Conservation (phyloP, 257 asterid species). For the Nicotiana otophora region DNA sequence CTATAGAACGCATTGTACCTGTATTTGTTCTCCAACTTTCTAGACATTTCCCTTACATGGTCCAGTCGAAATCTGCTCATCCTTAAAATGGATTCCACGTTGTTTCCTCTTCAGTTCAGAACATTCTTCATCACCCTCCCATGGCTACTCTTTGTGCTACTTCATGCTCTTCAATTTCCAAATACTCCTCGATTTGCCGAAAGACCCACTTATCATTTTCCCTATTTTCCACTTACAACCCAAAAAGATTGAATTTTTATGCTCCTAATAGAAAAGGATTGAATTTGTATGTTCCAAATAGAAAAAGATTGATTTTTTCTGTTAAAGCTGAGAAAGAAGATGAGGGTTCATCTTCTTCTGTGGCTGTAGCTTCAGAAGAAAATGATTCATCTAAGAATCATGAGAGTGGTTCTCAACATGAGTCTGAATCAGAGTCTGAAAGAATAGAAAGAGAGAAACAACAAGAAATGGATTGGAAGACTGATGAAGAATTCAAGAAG, state of each 20-base stretch:
- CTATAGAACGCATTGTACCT: constrained; percentile 21
- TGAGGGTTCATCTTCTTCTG: constrained; percentile 39
- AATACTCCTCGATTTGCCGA: constrained; percentile 20
- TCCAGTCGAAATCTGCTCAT: constrained; percentile 13
- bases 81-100: constrained; percentile 1
- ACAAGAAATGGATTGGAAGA: constrained; percentile 92
- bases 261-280: constrained; percentile 26
- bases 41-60: constrained; percentile 29
- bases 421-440: constrained; percentile 15
- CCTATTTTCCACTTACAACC: neutral
- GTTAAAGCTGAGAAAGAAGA: constrained; percentile 47
- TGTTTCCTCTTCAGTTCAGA: neutral
- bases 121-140: neutral
- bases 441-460: constrained; percentile 40
- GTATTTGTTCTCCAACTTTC: constrained; percentile 57
- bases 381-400: constrained; percentile 24
- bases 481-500: constrained; percentile 78
- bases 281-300: constrained; percentile 8
- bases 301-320: constrained; percentile 37
- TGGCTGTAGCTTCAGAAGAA: constrained; percentile 50
- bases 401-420: constrained; percentile 10
- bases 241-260: constrained; percentile 32
- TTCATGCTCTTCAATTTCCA: constrained; percentile 21
- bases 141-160: constrained; percentile 54
- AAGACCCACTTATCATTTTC: constrained; percentile 19